phyloP scores from a whole-genome alignment of 2,329 filamentous ascomycete genomes.

The Colletotrichum sp. region DNA sequence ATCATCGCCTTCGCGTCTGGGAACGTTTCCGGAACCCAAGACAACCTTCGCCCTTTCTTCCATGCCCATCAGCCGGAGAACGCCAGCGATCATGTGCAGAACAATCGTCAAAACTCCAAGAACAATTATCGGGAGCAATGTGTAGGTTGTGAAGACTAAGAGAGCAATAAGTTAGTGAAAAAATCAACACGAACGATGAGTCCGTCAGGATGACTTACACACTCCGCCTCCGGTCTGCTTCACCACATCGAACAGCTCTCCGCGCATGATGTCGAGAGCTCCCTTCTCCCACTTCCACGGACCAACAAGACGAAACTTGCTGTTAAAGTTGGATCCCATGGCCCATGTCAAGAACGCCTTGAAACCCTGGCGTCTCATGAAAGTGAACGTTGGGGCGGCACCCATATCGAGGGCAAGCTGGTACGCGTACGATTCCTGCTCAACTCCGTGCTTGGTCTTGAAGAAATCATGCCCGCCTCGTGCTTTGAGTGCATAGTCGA shows the following conservation, averaged over 20 bases:
- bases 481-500: constrained; percentile 44
- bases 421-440: constrained; percentile 55
- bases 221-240: constrained; percentile 38
- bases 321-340: constrained; percentile 53
- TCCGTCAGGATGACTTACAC: constrained; percentile 33
- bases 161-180: constrained; percentile 14
- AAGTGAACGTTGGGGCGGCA: constrained; percentile 40
- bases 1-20: constrained; percentile 8
- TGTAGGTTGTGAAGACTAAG: constrained; percentile 39
- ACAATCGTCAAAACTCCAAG: constrained; percentile 41
- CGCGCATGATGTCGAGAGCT: constrained; percentile 41
- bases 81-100: constrained; percentile 27
- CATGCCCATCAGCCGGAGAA: constrained; percentile 7
- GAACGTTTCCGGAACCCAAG: constrained; percentile 3
- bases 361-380: constrained; percentile 36
- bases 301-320: constrained; percentile 51
- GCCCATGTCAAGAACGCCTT: constrained; percentile 49
- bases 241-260: constrained; percentile 44
- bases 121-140: constrained; percentile 37
- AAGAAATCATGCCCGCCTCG: constrained; percentile 36
- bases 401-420: constrained; percentile 54
- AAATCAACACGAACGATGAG: neutral
- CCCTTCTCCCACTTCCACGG: constrained; percentile 44
- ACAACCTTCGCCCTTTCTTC: neutral
- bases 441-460: constrained; percentile 44